Evolutionary conservation across 2,329 filamentous ascomycete genomes (phyloP), one percentile per base, ranked within the genome.

Genomic region (Tympanopsis confertula): DNA sequence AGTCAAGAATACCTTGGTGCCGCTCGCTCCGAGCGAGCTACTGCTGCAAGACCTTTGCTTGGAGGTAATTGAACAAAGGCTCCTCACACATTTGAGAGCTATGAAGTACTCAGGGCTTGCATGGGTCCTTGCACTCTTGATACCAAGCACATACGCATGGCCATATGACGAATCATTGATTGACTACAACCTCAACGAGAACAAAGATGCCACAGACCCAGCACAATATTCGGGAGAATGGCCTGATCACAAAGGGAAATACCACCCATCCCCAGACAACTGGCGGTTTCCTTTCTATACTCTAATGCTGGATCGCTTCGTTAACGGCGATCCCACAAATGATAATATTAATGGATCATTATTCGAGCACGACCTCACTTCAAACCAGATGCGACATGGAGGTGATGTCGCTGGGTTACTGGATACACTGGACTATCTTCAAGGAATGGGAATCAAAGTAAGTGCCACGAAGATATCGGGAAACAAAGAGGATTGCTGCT

Each of bases 281-380:
- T 82, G 77, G 77, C 65, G 77, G 19, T 68, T 82, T 43, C 77
- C 77, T 0, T 73, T 79, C 49, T 82, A 82, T 50, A 77, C 73
- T 7, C 57, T 81, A 35, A 78, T 78, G 48, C 54, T 78, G 10
- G 76, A 81, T 50, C 62, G 73, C 41, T 81, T 71, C 47, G 73
- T 77, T 29, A 79, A 81, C 46, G 76, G 76, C 17, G 69, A 81
- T 46, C 75, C 76, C 5, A 62, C 61, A 2, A 81, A 81, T 48
- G 75, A 81, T 50, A 68, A 79, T 46, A 66, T 66, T 32, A 80
- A 80, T 49, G 68, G 63, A 5, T 78, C 74, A 1, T 43, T 62
- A 3, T 80, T 69, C 52, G 75, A 80, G 47, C 71, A 76, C 50
- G 75, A 80, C 48, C 53, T 67, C 40, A 65, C 63, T 46, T 71